Evolutionary conservation across 805 yeast species (phyloP).

Genomic region (Wickerhamomyces xylosicus): DNA sequence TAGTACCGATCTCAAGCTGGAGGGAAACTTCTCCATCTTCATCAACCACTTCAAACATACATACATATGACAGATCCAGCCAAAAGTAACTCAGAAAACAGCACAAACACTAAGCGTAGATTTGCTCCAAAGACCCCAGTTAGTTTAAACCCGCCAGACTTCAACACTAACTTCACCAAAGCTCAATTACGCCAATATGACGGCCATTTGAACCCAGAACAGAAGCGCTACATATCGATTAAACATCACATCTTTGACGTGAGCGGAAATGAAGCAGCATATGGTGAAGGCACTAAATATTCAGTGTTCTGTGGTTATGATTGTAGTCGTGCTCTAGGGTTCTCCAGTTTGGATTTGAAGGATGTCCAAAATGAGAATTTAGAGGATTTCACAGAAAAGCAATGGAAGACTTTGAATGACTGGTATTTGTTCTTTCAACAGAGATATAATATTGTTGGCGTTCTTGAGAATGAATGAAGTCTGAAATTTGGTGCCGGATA

Average conservation of each 20-base stretch:
- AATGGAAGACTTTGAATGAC: slow-evolving; percentile 52
- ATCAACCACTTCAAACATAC: too few species aligned
- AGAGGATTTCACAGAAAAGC: slow-evolving; percentile 45
- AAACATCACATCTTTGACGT: slow-evolving; percentile 77
- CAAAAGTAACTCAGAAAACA: too few species aligned
- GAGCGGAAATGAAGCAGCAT: slow-evolving; percentile 48
- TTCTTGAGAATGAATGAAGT: too few species aligned
- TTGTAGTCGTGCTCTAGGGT: slow-evolving; percentile 67
- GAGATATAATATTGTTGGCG: slow-evolving; percentile 16
- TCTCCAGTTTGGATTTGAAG: slow-evolving; percentile 46
- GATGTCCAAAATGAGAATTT: slow-evolving; percentile 41
- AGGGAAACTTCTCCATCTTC: too few species aligned
- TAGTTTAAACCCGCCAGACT: slow-evolving; percentile 38
- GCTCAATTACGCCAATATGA: slow-evolving; percentile 34
- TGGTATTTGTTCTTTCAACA: slow-evolving; percentile 62
- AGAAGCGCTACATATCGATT: slow-evolving; percentile 57
- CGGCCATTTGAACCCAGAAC: slow-evolving; percentile 27
- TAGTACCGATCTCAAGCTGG: too few species aligned
- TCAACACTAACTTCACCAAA: slow-evolving; percentile 28
- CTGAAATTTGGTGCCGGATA: too few species aligned
- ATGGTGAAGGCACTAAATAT: slow-evolving; percentile 72
- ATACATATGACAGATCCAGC: too few species aligned
- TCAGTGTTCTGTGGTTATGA: slow-evolving; percentile 68
- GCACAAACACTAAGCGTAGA: slow-evolving; percentile 13
- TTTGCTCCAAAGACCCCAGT: slow-evolving; percentile 50